Percentiles rank a stretch among this genome's conserved stretches.
Evolutionary conservation across 257 asterid species (phyloP).

Genomic region (Leonotis leonurus): DNA sequence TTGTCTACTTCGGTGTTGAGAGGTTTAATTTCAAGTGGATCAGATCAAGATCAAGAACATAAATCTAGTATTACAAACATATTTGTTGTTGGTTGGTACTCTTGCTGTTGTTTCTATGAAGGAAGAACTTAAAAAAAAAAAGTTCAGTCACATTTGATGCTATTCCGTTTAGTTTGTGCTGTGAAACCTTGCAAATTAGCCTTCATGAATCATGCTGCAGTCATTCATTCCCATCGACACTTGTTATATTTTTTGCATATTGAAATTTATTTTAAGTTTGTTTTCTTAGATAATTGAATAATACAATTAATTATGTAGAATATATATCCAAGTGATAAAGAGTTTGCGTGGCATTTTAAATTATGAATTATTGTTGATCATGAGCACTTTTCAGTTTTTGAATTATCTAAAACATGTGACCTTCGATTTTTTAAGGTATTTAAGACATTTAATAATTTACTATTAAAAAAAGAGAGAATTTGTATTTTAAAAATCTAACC

Average conservation of each 20-base stretch:
- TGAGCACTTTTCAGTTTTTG: neutral
- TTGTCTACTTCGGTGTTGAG: neutral
- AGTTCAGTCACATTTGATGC: no score
- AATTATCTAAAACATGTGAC: neutral
- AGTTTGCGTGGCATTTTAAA: neutral
- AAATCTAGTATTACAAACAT: neutral
- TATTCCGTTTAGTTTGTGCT: no score
- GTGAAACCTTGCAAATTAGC: no score
- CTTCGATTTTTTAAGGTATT: neutral
- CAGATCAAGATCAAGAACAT: neutral
- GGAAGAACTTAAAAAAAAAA: neutral
- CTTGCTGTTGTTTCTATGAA: neutral
- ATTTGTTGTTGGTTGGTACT: neutral
- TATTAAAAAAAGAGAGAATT: no score
- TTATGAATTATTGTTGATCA: neutral
- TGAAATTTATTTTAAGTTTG: no score
- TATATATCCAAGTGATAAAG: neutral
- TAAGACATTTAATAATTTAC: neutral
- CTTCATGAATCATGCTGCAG: no score
- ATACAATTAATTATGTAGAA: no score
- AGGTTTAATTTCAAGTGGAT: conserved; percentile 4
- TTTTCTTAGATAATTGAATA: no score
- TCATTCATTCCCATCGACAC: no score
- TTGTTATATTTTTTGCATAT: no score
- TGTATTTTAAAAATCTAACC: neutral